Evolutionary conservation across 2,329 filamentous ascomycete genomes (phyloP), one percentile per base, ranked within the genome.

Genomic region (Zymoseptoria brevis): DNA sequence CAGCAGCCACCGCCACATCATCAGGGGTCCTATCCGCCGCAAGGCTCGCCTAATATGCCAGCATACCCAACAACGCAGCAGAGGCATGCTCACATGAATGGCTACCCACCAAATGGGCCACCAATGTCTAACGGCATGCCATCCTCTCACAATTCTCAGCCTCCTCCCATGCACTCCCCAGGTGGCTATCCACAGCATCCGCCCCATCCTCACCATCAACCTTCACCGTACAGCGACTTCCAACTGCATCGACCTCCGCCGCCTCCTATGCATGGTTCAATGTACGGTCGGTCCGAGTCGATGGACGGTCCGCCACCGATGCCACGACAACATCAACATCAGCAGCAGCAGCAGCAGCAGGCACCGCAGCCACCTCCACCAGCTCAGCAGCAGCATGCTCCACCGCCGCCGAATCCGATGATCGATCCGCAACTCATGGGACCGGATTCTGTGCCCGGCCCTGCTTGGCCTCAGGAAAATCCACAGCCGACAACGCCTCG

Each of bases 81-180:
- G 22, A 22, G 51, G 16, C 51, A 53, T 29, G 22, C 51, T 8
- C 51, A 53, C 11, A 53, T 61, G 59, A 66, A 64, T 52, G 58
- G 58, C 24, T 64, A 59, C 48, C 68, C 72, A 5, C 72, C 72
- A 29, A 58, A 55, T 30, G 57, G 50, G 50, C 63, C 60, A 49
- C 21, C 66, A 65, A 54, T 64, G 53, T 22, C 65, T 29, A 75
- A 75, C 57, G 73, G 75, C 41, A 65, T 75, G 64, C 70, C 71
- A 50, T 75, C 74, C 22, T 72, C 75, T 24, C 74, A 60, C 30
- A 56, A 68, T 24, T 62, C 72, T 57, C 70, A 72, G 1, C 73
- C 57, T 19, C 64, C 71, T 19, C 56, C 61, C 9, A 30, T 64
- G 53, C 64, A 63, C 21, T 64, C 65, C 22, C 59, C 64, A 24